These are phyloP conservation scores for Blastobotrys attinorum DNA, from an alignment of 805 yeast species.

Conservation along the genomic window DNA sequence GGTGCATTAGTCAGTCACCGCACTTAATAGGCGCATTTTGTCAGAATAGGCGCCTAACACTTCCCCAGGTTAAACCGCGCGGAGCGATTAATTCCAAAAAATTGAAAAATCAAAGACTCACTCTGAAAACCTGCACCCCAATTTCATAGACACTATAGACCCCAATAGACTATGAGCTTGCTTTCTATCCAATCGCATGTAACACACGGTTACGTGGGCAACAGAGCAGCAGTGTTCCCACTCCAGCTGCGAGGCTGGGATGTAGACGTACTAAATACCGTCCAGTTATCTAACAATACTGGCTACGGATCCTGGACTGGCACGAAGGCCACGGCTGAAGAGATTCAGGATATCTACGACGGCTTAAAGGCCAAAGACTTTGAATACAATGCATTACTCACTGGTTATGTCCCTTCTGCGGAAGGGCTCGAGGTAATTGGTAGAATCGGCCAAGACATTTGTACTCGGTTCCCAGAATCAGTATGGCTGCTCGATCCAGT, in stretches of 20 bases:
- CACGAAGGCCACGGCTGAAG: constrained; percentile 36
- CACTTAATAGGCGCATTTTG: too few relatives aligned
- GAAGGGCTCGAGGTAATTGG: constrained; percentile 47
- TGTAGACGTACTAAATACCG: constrained; percentile 83
- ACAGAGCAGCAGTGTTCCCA: constrained; percentile 84
- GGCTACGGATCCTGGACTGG: constrained; percentile 74
- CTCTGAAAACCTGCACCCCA: too few relatives aligned
- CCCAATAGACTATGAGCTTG: too few relatives aligned
- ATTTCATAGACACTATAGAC: too few relatives aligned
- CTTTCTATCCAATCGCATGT: constrained; percentile 82
- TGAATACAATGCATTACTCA: constrained; percentile 56
- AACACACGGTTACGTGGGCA: constrained; percentile 93
- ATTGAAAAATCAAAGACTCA: too few relatives aligned
- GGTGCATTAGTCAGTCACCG: too few relatives aligned
- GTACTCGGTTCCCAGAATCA: constrained; percentile 20
- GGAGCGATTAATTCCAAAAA: too few relatives aligned
- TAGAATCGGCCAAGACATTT: constrained; percentile 32
- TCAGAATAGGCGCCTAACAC: too few relatives aligned
- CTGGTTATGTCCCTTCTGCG: constrained; percentile 72
- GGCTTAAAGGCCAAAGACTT: constrained; percentile 49
- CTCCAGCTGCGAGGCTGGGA: constrained; percentile 86
- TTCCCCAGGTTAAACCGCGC: too few relatives aligned
- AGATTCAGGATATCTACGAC: constrained; percentile 40
- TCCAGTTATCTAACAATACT: constrained; percentile 85
- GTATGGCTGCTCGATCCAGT: constrained; percentile 82